Percentiles rank a stretch among this genome's conserved stretches.
phyloP scores from a whole-genome alignment of 768 basidiomycete species.

The Calocybe cyanea region DNA sequence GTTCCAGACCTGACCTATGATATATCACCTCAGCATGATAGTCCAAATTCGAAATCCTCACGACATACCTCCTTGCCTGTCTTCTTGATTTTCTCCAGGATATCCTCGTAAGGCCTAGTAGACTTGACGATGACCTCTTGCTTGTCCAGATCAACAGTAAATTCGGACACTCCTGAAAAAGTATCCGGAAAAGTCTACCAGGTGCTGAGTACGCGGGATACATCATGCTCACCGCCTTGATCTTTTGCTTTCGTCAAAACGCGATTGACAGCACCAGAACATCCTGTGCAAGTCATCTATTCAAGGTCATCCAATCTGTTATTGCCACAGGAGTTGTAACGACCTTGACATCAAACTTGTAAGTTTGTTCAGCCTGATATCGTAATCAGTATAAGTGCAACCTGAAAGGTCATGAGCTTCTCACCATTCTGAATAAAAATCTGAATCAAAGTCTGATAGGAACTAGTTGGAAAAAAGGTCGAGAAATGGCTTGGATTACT shows the following conservation, averaged over 20 bases:
- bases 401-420: neutral
- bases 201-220: neutral
- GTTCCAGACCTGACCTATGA: constrained; percentile 42
- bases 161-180: constrained; percentile 49
- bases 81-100: constrained; percentile 78
- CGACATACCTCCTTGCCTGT: constrained; percentile 80
- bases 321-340: neutral
- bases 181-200: too few species aligned
- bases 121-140: constrained; percentile 74
- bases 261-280: constrained; percentile 77
- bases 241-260: constrained; percentile 66
- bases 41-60: neutral
- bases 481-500: neutral
- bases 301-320: neutral
- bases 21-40: neutral
- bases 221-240: constrained; percentile 2
- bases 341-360: constrained; percentile 86
- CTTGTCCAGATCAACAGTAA: constrained; percentile 57
- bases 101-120: constrained; percentile 54
- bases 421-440: constrained; percentile 12
- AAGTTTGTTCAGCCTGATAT: constrained; percentile 38
- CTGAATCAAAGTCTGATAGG: too few species aligned
- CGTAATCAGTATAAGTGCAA: constrained; percentile 5
- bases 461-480: neutral
- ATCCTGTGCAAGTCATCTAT: constrained; percentile 86